Conservation (phyloP, 2,329 filamentous ascomycete species). For the Fusarium pseudocircinatum region DNA sequence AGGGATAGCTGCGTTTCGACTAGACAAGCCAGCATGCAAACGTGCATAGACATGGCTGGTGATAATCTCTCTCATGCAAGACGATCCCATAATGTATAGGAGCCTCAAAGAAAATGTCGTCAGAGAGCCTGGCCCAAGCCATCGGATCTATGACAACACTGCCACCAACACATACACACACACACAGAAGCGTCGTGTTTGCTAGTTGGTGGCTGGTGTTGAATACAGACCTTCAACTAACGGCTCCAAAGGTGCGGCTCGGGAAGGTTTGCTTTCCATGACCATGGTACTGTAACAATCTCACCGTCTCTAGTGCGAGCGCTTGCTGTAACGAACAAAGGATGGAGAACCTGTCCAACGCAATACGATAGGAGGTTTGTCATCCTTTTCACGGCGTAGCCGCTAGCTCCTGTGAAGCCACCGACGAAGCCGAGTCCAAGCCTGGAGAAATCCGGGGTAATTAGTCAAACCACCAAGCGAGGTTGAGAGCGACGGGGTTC, state of each 20-base stretch:
- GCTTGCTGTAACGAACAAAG: not conserved
- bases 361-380: not conserved
- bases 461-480: slow-evolving; percentile 4
- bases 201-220: slow-evolving; percentile 17
- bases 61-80: slow-evolving; percentile 17
- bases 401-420: slow-evolving; percentile 19
- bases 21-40: slow-evolving; percentile 10
- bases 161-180: not conserved
- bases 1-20: slow-evolving; percentile 21
- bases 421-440: slow-evolving; percentile 16
- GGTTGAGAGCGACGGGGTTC: not conserved
- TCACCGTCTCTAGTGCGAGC: slow-evolving; percentile 4
- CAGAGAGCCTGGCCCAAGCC: slow-evolving; percentile 24
- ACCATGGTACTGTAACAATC: slow-evolving; percentile 22
- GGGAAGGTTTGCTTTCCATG: slow-evolving; percentile 14
- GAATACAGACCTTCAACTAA: slow-evolving; percentile 1
- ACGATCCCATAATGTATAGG: slow-evolving; percentile 7
- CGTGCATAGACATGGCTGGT: slow-evolving; percentile 14
- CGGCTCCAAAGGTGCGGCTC: slow-evolving; percentile 16
- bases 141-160: slow-evolving; percentile 21
- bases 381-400: slow-evolving; percentile 10
- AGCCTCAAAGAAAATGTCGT: slow-evolving; percentile 20
- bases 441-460: slow-evolving; percentile 33
- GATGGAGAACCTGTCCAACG: not conserved
- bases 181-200: slow-evolving; percentile 2